Evolutionary conservation across 169 alveolate genomes (phyloP), one percentile per base, ranked within the genome.

Genomic region (Eimeria acervulina): DNA sequence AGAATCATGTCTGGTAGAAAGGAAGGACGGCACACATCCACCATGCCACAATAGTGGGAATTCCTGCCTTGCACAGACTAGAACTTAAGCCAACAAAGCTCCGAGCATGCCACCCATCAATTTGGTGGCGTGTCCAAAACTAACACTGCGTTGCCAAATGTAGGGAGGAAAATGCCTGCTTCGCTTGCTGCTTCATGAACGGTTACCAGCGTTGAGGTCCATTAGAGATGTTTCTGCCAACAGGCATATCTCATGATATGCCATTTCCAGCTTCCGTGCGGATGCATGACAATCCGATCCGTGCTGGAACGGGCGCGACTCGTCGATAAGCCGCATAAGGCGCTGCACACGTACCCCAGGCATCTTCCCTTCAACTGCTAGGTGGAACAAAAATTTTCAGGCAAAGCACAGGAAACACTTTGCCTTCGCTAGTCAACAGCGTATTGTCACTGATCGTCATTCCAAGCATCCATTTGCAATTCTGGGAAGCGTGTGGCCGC

Each of bases 301-400:
- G 1, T 59, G 94, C 42, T 87, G 94, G 66, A 87, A 38, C 23
- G 94, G 94, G 33, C 94, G 94, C 42, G 83, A 87, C 83, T 59
- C 94, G 42, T 87, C 94, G 52, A 87, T 87, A 12, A 87, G 94
- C 47, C 94, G 78, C 61, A 87, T 70, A 40, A 87, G 94, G 36
- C 83, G 94, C 33, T 87, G 94, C 61, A 87, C 61, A 74, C 94
- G 94, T 63, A 63, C 94, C 63, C 63, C 94, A 15, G 83, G 15
- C 94, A 87, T 87, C 59, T 87, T 40, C 66, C n/a, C 66, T 23
- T 38, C 36, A 23, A 40, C 12, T 40, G 33, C 12, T 78, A 23
- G 3, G 61, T 4, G 23, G 40, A 42, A 23, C 12, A 36, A 72
- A 72, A 72, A n/a, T 19, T 36, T 33, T 72, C 7, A 17, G 1